Evolutionary conservation across 176 grass and related monocot genomes (phyloP).

Genomic region (Dendrocalamus sinicus): DNA sequence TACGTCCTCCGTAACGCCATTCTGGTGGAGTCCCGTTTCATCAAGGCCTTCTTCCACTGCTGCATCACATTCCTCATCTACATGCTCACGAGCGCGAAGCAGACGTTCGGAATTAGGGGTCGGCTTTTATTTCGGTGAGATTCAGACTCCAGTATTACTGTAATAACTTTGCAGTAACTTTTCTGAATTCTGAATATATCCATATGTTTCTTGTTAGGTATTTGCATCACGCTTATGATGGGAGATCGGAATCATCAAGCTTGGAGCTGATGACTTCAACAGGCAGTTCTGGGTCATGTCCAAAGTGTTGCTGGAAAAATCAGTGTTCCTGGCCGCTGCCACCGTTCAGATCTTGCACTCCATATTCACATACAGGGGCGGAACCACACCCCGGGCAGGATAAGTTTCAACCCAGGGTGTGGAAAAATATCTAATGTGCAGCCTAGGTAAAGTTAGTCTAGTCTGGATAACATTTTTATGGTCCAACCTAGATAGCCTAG

Average conservation of each 20-base stretch:
- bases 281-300: conserved; percentile 57
- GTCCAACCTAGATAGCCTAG: no score
- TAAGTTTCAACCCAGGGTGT: no score
- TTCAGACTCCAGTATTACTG: background rate
- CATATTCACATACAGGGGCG: conserved; percentile 50
- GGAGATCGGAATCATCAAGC: conserved; percentile 56
- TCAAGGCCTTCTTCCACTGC: conserved; percentile 81
- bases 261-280: conserved; percentile 46
- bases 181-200: background rate
- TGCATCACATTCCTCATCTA: conserved; percentile 71
- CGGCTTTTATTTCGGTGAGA: conserved; percentile 63
- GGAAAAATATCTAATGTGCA: no score
- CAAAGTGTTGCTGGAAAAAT: conserved; percentile 61
- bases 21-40: conserved; percentile 67
- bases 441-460: no score
- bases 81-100: conserved; percentile 82
- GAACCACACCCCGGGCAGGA: no score
- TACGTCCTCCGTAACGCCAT: conserved; percentile 63
- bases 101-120: conserved; percentile 65
- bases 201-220: conserved; percentile 21
- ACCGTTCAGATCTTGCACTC: conserved; percentile 62
- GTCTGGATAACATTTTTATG: no score
- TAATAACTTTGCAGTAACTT: background rate
- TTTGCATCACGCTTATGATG: conserved; percentile 60
- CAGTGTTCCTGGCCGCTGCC: conserved; percentile 53